These are phyloP conservation scores for Protomyces pachydermus DNA, from an alignment of 1,139 yeast genomes.

Conservation along the genomic window DNA sequence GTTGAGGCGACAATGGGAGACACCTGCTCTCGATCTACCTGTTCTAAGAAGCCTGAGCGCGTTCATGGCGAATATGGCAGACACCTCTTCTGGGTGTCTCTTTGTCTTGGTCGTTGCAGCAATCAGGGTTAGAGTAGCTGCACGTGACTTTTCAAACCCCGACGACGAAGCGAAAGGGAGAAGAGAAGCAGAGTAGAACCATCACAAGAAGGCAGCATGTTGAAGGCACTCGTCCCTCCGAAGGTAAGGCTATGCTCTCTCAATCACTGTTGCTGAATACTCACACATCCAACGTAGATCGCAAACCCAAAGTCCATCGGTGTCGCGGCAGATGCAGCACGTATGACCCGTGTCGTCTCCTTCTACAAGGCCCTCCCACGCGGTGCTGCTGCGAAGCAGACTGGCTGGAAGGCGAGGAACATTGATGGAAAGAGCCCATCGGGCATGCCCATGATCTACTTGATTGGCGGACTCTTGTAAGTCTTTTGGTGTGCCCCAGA, in stretches of 20 bases:
- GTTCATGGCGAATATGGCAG: neutral
- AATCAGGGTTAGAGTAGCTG: neutral
- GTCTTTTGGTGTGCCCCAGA: neutral
- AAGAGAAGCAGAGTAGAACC: neutral
- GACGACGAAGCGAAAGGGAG: neutral
- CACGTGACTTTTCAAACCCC: neutral
- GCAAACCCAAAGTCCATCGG: conserved; percentile 63
- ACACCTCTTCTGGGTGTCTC: neutral
- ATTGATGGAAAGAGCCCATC: conserved; percentile 64
- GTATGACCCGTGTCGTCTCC: conserved; percentile 90
- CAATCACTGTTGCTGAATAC: neutral
- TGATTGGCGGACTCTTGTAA: conserved; percentile 21
- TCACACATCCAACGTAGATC: conserved; percentile 8
- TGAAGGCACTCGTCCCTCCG: conserved; percentile 25
- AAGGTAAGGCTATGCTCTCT: neutral
- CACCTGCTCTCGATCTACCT: neutral
- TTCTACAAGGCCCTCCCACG: conserved; percentile 96
- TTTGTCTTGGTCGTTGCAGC: neutral
- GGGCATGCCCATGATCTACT: conserved; percentile 54
- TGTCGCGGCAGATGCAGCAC: conserved; percentile 91
- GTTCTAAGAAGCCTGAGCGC: neutral
- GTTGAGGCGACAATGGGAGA: neutral
- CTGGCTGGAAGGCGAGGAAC: conserved; percentile 59
- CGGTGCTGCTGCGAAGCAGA: conserved; percentile 65
- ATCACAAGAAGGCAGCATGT: conserved; percentile 3